These are phyloP conservation scores for Datisca glomerata DNA, from an alignment of 306 rosid species.

Conservation along the genomic window DNA sequence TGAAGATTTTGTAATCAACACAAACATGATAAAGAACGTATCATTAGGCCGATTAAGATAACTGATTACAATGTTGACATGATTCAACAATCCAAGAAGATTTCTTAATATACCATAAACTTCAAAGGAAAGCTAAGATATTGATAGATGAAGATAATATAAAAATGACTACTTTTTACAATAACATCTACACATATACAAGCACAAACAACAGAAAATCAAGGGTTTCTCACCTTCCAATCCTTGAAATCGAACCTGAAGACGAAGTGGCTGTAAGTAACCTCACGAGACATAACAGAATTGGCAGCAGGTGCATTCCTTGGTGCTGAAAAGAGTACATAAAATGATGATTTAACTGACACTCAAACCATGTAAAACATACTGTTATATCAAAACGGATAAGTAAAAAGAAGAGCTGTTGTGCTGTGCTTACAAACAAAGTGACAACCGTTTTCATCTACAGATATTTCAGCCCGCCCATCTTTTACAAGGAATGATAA, in stretches of 20 bases:
- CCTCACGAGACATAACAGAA: slow-evolving; percentile 32
- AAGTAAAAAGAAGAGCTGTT: too few relatives aligned
- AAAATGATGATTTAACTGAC: too few relatives aligned
- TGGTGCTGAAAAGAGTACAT: slow-evolving; percentile 51
- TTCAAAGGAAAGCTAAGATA: too few relatives aligned
- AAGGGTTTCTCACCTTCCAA: slow-evolving; percentile 59
- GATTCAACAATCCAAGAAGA: background rate
- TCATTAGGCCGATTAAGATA: too few relatives aligned
- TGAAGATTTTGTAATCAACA: background rate
- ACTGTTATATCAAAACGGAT: too few relatives aligned
- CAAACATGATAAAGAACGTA: too few relatives aligned
- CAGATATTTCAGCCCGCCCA: slow-evolving; percentile 55
- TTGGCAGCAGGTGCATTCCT: slow-evolving; percentile 62
- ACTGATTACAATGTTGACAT: background rate
- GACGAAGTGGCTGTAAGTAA: slow-evolving; percentile 52
- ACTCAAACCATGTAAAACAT: too few relatives aligned
- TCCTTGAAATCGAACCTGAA: slow-evolving; percentile 73
- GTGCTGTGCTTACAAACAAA: slow-evolving; percentile 74
- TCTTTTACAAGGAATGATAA: slow-evolving; percentile 77
- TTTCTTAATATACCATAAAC: background rate
- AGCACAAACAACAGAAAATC: background rate
- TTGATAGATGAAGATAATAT: too few relatives aligned
- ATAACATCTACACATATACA: background rate
- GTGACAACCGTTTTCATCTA: slow-evolving; percentile 41
- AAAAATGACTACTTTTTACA: too few relatives aligned